Percentiles rank a stretch among this genome's conserved stretches.
Conservation (phyloP, 1,284 basidiomycete genomes). For the Ustilago shanxiensis region DNA sequence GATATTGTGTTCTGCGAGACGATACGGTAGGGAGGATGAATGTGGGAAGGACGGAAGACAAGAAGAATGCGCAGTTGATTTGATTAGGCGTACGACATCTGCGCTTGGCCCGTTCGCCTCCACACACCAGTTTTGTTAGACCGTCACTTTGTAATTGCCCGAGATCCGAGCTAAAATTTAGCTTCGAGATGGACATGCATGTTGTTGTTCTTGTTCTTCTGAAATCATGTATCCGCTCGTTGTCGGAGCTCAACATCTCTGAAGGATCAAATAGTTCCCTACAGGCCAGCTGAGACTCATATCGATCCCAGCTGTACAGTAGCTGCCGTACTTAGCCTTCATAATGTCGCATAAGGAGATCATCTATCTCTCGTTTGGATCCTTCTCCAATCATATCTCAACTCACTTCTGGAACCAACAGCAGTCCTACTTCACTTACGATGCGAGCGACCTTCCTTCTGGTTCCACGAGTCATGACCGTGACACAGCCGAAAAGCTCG, state of each 20-base stretch:
- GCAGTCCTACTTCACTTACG: slow-evolving; percentile 62
- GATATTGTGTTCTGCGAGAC: not conserved
- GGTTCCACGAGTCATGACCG: slow-evolving; percentile 23
- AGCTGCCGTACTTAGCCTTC: too few species aligned
- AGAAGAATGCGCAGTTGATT: slow-evolving; percentile 10
- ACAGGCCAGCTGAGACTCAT: not conserved
- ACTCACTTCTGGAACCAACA: slow-evolving; percentile 69
- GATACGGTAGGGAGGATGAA: not conserved
- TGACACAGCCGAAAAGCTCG: slow-evolving; percentile 5
- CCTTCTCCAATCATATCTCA: slow-evolving; percentile 62
- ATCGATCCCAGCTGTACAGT: not conserved
- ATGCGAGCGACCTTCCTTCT: slow-evolving; percentile 25
- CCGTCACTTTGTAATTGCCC: not conserved
- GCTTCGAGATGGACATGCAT: not conserved
- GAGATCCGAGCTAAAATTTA: slow-evolving; percentile 37
- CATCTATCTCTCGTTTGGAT: slow-evolving; percentile 66
- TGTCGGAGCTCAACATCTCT: not conserved
- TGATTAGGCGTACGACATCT: slow-evolving; percentile 25
- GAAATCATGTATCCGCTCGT: slow-evolving; percentile 1
- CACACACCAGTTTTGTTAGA: slow-evolving; percentile 28
- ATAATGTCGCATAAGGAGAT: slow-evolving; percentile 58
- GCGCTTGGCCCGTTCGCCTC: slow-evolving; percentile 39
- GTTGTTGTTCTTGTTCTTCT: not conserved
- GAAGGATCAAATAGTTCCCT: not conserved
- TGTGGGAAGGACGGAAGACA: not conserved